Conservation (phyloP, 1,139 yeast genomes). For the Sugiyamaella castrensis region DNA sequence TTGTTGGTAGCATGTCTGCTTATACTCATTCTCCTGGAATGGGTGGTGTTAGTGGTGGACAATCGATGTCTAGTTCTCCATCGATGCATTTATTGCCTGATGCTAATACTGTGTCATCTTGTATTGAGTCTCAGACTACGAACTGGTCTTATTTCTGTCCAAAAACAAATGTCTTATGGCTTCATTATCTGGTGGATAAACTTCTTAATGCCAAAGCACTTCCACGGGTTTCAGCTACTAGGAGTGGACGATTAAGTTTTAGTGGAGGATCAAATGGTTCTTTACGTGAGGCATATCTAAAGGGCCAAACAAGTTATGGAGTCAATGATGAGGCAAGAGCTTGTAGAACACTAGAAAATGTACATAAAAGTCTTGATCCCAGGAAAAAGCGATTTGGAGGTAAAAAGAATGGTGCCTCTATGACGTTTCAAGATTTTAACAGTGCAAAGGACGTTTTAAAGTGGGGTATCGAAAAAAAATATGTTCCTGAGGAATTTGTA, state of each 20-base stretch:
- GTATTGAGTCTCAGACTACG: conserved; percentile 14
- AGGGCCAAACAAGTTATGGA: conserved; percentile 16
- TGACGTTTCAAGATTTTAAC: conserved; percentile 28
- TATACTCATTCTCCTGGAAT: not conserved
- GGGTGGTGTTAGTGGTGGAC: not conserved
- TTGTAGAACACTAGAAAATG: conserved; percentile 29
- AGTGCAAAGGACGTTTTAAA: conserved; percentile 31
- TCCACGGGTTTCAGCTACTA: conserved; percentile 23
- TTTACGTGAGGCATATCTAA: conserved; percentile 23
- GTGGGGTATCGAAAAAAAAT: conserved; percentile 31
- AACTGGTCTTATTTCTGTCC: conserved; percentile 47
- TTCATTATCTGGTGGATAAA: conserved; percentile 46
- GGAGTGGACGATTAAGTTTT: conserved; percentile 29
- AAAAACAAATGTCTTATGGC: conserved; percentile 49
- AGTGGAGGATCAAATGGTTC: conserved; percentile 28
- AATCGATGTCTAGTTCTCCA: conserved; percentile 2
- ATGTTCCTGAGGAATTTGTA: conserved; percentile 19
- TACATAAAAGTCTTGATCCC: conserved; percentile 39
- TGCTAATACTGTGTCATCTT: not conserved
- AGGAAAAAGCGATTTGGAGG: conserved; percentile 30
- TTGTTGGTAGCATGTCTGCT: conserved; percentile 21
- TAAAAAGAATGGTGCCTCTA: conserved; percentile 20
- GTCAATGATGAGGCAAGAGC: conserved; percentile 29
- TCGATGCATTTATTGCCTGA: conserved; percentile 2
- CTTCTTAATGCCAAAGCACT: conserved; percentile 42